Evolutionary conservation across 1,284 basidiomycete genomes (phyloP).

Genomic region (Trichosporon sp.): DNA sequence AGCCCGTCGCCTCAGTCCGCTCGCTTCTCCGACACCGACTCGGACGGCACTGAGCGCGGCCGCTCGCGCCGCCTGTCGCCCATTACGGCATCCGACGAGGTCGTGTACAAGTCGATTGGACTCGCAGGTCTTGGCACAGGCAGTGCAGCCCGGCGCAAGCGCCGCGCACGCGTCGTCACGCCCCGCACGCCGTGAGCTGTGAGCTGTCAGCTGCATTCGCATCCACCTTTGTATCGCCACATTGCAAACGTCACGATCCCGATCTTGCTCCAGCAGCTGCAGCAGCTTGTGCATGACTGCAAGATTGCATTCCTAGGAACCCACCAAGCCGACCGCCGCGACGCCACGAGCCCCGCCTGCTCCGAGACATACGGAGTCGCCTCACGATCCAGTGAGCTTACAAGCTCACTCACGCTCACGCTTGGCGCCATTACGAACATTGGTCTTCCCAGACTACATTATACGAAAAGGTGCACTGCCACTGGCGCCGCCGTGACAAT

Average conservation of each 20-base stretch:
- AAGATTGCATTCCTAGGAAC: neutral
- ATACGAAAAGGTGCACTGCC: too few species aligned
- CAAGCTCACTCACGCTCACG: too few species aligned
- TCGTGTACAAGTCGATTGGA: conserved; percentile 1
- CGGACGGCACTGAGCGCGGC: neutral
- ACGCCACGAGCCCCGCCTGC: too few species aligned
- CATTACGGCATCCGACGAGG: neutral
- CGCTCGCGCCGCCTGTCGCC: neutral
- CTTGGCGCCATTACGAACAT: too few species aligned
- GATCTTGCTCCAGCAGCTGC: too few species aligned
- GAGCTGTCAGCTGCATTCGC: too few species aligned
- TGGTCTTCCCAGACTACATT: too few species aligned
- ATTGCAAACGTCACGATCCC: neutral
- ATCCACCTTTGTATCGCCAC: neutral
- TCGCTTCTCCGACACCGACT: neutral
- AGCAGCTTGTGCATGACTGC: too few species aligned
- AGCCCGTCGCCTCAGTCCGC: neutral
- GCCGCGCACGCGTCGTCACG: neutral
- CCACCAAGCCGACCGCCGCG: too few species aligned
- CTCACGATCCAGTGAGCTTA: too few species aligned
- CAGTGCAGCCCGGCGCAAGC: neutral
- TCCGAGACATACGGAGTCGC: too few species aligned
- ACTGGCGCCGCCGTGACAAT: too few species aligned
- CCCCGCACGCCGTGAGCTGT: neutral
- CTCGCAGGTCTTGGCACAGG: neutral